Base-by-base conservation (phyloP, 2,329 filamentous ascomycete species). In the Alternaria brassicae region DNA sequence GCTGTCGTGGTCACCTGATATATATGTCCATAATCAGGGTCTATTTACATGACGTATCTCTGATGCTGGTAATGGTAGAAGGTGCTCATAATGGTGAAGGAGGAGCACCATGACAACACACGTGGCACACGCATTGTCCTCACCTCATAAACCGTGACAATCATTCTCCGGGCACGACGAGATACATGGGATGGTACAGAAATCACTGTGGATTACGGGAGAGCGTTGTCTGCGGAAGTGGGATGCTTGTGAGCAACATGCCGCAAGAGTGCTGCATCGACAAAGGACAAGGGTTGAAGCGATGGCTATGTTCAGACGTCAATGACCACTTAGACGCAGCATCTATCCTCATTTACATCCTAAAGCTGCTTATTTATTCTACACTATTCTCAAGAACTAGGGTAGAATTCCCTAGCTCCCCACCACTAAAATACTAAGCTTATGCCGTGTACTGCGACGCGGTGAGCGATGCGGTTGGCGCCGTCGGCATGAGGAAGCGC, bases 41-140 rank as follows among this genome's bases (percentile, higher is more conserved):
- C 27, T 47, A 34, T 47, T 47, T 34, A 47, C 17, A 47, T 34
- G 9, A 47, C 44, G 15, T 47, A 47, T 34, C n/a, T 47, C 44
- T 47, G 4, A 47, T 47, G 17, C 28, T 34, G 10, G 28, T 34
- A 34, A 34, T 4, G 8, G 28, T 47, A 34, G 17, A 34, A 47
- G 28, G 44, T 47, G n/a, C n/a, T 47, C 12, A 47, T 47, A 17
- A 13, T 10, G 28, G 28, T 34, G 9, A 34, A 28, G 28, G 44
- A 47, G 44, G 4, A 47, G 28, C 44, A 47, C 44, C 17, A 47
- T n/a, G 17, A 12, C 17, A 34, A 47, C 28, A 34, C 28, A 47
- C 27, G 28, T 47, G 17, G 28, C 17, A 47, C 8, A 47, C 28
- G 44, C 6, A 10, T 3, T 21, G n/a, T 47, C 28, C 44, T 34